Conservation (phyloP, 768 basidiomycete genomes). For the Lactarius quietus region DNA sequence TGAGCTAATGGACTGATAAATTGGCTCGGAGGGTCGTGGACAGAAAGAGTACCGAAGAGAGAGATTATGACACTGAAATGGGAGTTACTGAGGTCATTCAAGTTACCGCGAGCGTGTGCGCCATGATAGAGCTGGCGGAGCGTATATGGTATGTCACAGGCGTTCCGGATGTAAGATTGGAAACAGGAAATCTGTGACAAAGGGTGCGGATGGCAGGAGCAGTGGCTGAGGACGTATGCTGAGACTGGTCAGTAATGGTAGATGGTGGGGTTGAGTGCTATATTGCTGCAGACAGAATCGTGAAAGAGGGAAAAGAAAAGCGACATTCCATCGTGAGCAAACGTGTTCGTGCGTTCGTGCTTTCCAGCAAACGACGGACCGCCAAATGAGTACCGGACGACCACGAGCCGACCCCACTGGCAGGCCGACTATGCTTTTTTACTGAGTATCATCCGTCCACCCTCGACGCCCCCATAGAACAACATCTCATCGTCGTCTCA, state of each 20-base stretch:
- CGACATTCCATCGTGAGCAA: slow-evolving; percentile 73
- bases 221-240: neutral
- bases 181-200: slow-evolving; percentile 19
- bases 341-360: neutral
- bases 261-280: neutral
- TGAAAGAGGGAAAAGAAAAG: slow-evolving; percentile 54
- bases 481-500: slow-evolving; percentile 90
- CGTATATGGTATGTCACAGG: slow-evolving; percentile 14
- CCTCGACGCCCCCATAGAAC: slow-evolving; percentile 41
- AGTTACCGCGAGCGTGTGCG: slow-evolving; percentile 6
- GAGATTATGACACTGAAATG: slow-evolving; percentile 23
- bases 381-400: too few species aligned
- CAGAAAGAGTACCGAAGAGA: slow-evolving; percentile 25
- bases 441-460: too few species aligned
- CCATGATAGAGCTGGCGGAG: slow-evolving; percentile 17
- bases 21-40: slow-evolving; percentile 1
- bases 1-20: slow-evolving; percentile 29
- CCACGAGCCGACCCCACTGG: too few species aligned
- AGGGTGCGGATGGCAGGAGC: slow-evolving; percentile 21
- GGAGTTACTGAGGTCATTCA: slow-evolving; percentile 14
- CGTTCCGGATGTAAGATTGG: slow-evolving; percentile 7
- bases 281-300: too few species aligned
- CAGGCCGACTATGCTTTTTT: too few species aligned
- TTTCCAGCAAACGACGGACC: too few species aligned
- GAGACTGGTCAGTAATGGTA: neutral